Evolutionary conservation across 352 stramenopile species (phyloP).

Genomic region (Phytophthora citrophthora): DNA sequence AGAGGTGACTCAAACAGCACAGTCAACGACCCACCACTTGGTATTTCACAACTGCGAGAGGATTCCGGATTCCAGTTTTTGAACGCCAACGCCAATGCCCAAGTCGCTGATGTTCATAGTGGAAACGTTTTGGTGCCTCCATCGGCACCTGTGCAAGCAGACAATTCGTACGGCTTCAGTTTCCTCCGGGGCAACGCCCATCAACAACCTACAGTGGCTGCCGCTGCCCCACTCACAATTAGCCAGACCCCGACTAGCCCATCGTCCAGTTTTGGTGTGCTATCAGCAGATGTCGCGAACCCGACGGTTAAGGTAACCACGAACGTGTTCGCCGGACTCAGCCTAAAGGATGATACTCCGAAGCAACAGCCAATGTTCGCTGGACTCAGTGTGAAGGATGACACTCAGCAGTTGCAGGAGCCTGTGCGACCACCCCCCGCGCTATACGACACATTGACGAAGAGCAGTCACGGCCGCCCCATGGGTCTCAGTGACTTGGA

Average conservation of each 20-base stretch:
- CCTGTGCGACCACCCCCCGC: conserved; percentile 20
- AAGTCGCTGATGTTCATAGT: conserved; percentile 22
- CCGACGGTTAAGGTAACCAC: conserved; percentile 23
- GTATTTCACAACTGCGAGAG: conserved; percentile 41
- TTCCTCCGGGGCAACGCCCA: conserved; percentile 43
- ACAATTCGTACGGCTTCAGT: conserved; percentile 53
- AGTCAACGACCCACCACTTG: conserved; percentile 37
- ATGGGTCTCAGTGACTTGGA: conserved; percentile 58
- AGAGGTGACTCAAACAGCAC: conserved; percentile 30
- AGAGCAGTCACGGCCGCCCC: conserved; percentile 46
- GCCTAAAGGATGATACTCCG: conserved; percentile 34
- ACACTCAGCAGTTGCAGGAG: conserved; percentile 8
- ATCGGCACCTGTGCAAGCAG: conserved; percentile 25
- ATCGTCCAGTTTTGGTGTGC: conserved; percentile 49
- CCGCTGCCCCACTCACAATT: conserved; percentile 12
- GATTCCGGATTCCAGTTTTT: conserved; percentile 55
- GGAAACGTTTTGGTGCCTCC: conserved; percentile 25
- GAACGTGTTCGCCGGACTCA: conserved; percentile 68
- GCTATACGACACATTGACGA: conserved; percentile 45
- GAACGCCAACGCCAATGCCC: conserved; percentile 39
- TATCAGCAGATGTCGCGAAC: conserved; percentile 25
- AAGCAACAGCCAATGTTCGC: conserved; percentile 49
- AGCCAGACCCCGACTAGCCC: conserved; percentile 35
- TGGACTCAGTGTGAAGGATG: conserved; percentile 52
- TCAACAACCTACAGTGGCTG: conserved; percentile 13